phyloP scores from a whole-genome alignment of 352 stramenopile species.

The Aphanomyces euteiches region DNA sequence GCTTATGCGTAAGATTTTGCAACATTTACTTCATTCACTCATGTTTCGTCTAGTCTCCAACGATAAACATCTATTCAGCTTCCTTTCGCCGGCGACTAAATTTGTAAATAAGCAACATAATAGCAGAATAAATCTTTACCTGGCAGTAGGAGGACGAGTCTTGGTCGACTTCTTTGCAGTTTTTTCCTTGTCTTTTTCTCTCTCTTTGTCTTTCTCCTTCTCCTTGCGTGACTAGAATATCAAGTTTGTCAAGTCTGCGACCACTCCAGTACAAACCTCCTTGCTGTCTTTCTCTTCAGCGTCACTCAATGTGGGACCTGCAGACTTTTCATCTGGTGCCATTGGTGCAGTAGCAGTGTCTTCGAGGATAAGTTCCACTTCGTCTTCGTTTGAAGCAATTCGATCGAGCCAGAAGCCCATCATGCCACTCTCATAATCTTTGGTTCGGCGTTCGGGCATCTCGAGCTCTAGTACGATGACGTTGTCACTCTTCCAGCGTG shows the following conservation, averaged over 20 bases:
- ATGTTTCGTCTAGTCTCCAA: background rate
- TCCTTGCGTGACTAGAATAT: background rate
- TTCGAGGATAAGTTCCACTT: conserved; percentile 56
- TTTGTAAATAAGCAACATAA: too few relatives aligned
- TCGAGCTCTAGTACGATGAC: conserved; percentile 88
- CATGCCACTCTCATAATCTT: conserved; percentile 68
- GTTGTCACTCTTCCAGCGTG: conserved; percentile 87
- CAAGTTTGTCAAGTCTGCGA: background rate
- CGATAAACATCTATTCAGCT: background rate
- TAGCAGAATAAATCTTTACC: conserved; percentile 35
- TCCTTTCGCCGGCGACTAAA: conserved; percentile 30
- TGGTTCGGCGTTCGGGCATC: conserved; percentile 74
- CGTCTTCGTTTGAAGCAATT: conserved; percentile 44
- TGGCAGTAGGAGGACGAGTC: conserved; percentile 55
- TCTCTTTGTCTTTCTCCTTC: too few relatives aligned
- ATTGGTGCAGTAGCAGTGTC: conserved; percentile 46
- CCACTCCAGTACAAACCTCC: background rate
- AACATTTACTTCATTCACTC: background rate
- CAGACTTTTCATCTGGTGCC: conserved; percentile 37
- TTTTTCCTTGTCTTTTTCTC: conserved; percentile 33
- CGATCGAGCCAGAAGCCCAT: conserved; percentile 71
- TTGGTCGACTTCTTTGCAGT: conserved; percentile 51
- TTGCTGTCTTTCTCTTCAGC: conserved; percentile 24
- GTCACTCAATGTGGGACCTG: conserved; percentile 31
- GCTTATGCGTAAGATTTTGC: conserved; percentile 50